Evolutionary conservation across 768 basidiomycete genomes (phyloP), one percentile per base, ranked within the genome.

Genomic region (Favolaschia claudopus): DNA sequence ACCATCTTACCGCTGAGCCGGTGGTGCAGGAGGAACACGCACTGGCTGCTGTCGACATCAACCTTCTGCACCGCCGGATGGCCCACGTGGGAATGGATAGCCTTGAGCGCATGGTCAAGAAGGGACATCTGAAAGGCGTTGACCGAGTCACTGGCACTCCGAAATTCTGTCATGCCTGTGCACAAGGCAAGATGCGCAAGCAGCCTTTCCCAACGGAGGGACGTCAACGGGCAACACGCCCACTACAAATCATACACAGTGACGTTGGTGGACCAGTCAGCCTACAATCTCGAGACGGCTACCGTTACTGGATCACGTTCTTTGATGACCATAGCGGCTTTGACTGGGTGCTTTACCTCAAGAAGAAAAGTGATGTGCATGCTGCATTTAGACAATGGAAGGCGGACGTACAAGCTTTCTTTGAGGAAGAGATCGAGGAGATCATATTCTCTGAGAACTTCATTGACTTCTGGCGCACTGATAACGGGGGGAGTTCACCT

Each of bases 211-310:
- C n/a, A n/a, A n/a, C n/a, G n/a, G 20, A 34, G 7, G 22, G 32
- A 15, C 20, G 46, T 4, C 46, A 48, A 15, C 32, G 22, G 4
- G 33, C 33, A 5, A 25, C 33, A 7, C 46, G 46, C 31, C 46
- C 46, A 7, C 46, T 48, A 2, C 22, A 48, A 5, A 48, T 48
- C 12, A 25, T 48, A 15, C 33, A 34, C 19, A 24, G 20, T 25
- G 36, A 50, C 13, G 36, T 50, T n/a, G 48, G 48, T 10, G 48
- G 48, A 19, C 48, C 48, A 2, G 48, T 50, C 17, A 50, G 24
- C 2, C 48, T 37, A 1, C 24, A n/a, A n/a, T n/a, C n/a, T n/a
- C n/a, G n/a, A n/a, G n/a, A n/a, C n/a, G n/a, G n/a, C n/a, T n/a
- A n/a, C n/a, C n/a, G n/a, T n/a, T n/a, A n/a, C n/a, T n/a, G n/a